These are phyloP conservation scores for Hyaloraphidium curvatum DNA, from an alignment of 192 early-diverging fungal genomes.

Conservation along the genomic window DNA sequence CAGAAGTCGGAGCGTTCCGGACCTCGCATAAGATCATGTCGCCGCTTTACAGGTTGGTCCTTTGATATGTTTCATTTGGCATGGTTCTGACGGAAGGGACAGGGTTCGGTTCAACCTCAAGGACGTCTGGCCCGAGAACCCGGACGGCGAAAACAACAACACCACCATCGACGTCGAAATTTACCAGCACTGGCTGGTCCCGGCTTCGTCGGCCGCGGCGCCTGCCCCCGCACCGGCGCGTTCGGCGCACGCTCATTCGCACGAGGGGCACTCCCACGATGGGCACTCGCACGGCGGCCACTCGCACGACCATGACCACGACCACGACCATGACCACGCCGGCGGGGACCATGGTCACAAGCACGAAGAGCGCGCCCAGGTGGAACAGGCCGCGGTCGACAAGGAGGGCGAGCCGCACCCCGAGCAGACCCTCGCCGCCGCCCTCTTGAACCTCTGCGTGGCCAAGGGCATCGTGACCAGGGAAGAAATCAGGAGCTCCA, in stretches of 20 bases:
- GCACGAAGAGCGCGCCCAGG: neutral
- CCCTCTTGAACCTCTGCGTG: neutral
- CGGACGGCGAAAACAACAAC: neutral
- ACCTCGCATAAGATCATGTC: neutral
- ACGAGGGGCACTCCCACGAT: neutral
- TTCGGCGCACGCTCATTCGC: neutral
- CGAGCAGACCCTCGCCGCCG: neutral
- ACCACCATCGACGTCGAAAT: conserved; percentile 3
- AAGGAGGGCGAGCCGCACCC: neutral
- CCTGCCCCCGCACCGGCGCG: too few relatives aligned
- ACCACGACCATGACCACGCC: neutral
- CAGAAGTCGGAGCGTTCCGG: neutral
- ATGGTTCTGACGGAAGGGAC: too few relatives aligned
- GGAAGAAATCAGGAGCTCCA: neutral
- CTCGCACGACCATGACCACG: neutral
- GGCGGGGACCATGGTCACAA: neutral
- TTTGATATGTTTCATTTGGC: too few relatives aligned
- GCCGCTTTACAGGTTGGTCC: conserved; percentile 1
- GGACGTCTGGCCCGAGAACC: neutral
- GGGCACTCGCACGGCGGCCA: too few relatives aligned
- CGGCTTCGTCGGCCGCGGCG: too few relatives aligned
- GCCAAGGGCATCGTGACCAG: conserved; percentile 2
- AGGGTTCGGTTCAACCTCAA: neutral
- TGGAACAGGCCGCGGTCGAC: neutral
- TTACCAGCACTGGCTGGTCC: too few relatives aligned